These are phyloP conservation scores for Aaosphaeria arxii DNA, from an alignment of 2,329 filamentous ascomycete species.

Conservation along the genomic window DNA sequence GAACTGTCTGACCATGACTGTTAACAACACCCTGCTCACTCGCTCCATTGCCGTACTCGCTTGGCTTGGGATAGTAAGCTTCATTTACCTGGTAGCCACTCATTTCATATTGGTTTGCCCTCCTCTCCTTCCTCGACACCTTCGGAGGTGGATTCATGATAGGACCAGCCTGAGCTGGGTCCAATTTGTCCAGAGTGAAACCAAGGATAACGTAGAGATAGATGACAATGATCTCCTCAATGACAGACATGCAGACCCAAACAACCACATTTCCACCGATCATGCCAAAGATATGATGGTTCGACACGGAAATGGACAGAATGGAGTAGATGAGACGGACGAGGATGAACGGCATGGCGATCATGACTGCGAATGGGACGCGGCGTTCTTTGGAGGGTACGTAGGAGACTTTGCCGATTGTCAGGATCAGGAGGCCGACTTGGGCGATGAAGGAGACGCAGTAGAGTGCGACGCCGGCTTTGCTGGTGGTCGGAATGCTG, in stretches of 20 bases:
- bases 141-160: too few species aligned
- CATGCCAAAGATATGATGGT: slow-evolving; percentile 13
- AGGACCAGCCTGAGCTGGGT: neutral
- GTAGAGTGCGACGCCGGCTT: slow-evolving; percentile 14
- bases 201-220: slow-evolving; percentile 13
- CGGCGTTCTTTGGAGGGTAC: slow-evolving; percentile 11
- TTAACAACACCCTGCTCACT: too few species aligned
- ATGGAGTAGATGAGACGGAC: slow-evolving; percentile 16
- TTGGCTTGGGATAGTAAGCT: too few species aligned
- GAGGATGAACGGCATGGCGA: slow-evolving; percentile 16
- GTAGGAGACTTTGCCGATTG: neutral
- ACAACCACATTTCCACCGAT: slow-evolving; percentile 10
- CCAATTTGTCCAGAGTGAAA: slow-evolving; percentile 8
- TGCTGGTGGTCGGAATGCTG: slow-evolving; percentile 13
- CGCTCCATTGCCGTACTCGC: too few species aligned
- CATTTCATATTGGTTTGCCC: too few species aligned
- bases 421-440: slow-evolving; percentile 5
- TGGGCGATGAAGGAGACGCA: slow-evolving; percentile 13
- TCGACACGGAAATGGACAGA: slow-evolving; percentile 11
- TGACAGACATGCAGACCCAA: slow-evolving; percentile 11
- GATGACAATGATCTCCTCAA: slow-evolving; percentile 20
- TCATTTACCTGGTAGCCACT: too few species aligned
- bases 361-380: slow-evolving; percentile 9
- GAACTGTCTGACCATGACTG: too few species aligned
- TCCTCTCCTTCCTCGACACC: too few species aligned